A percentile compares a stretch with the other conserved stretches of the same genome.
Conservation (phyloP, 1,284 basidiomycete genomes). For the Peniophora sp. region DNA sequence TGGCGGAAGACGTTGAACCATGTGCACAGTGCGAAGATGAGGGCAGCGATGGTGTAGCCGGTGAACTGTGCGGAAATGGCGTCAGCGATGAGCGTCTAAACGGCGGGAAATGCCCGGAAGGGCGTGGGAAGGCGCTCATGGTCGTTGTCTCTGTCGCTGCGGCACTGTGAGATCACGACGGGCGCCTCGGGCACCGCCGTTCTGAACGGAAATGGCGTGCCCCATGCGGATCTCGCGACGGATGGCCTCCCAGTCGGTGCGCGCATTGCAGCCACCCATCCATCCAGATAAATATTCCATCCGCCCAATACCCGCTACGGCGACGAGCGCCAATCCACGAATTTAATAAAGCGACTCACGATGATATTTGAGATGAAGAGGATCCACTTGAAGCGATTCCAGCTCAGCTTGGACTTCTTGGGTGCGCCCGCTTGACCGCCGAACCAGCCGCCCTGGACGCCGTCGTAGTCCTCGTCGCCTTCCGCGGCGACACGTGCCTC, state of each 20-base stretch:
- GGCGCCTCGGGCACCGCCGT: not conserved
- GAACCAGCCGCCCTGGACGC: conserved; percentile 30
- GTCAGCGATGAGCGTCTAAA: not conserved
- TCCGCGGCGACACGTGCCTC: conserved; percentile 43
- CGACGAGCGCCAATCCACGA: no score
- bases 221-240: no score
- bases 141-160: not conserved
- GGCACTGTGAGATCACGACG: not conserved
- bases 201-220: not conserved
- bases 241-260: no score
- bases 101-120: not conserved
- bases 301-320: no score
- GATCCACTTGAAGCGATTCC: conserved; percentile 58
- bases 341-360: conserved; percentile 26
- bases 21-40: conserved; percentile 46
- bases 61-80: conserved; percentile 30
- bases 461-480: conserved; percentile 47
- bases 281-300: no score
- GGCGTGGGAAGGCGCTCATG: not conserved
- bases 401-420: conserved; percentile 36
- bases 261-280: no score
- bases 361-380: conserved; percentile 43
- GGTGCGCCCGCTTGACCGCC: conserved; percentile 26
- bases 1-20: conserved; percentile 54
- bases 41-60: conserved; percentile 37